A percentile compares a stretch with the other conserved stretches of the same genome.
Conservation (phyloP, 2,329 filamentous ascomycete species). For the Davidsoniella australis region DNA sequence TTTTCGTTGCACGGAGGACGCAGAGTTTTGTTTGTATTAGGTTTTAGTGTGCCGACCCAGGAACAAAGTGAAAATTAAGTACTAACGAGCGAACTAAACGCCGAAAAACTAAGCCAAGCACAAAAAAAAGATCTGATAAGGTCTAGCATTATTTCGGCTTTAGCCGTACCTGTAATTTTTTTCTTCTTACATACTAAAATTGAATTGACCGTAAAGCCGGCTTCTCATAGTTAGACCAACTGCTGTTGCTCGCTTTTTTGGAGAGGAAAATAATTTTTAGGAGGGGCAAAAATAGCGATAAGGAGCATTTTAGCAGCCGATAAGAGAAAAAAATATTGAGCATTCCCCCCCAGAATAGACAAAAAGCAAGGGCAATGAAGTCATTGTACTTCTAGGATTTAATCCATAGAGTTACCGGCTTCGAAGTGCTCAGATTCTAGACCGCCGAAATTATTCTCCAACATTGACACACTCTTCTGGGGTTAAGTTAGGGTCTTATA, state of each 20-base stretch:
- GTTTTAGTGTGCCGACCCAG: neutral
- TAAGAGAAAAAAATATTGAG: conserved; percentile 1
- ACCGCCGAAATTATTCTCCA: neutral
- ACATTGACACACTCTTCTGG: neutral
- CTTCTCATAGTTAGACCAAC: neutral
- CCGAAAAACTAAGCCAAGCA: too few relatives aligned
- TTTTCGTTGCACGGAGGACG: too few relatives aligned
- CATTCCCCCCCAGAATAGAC: neutral
- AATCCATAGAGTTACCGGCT: too few relatives aligned
- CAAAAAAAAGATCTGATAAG: conserved; percentile 8
- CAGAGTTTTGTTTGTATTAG: neutral
- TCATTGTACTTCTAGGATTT: neutral
- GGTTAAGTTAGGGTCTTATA: too few relatives aligned
- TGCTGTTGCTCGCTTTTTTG: neutral
- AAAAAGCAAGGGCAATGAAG: neutral
- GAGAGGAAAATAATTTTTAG: conserved; percentile 13
- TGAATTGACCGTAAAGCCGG: neutral
- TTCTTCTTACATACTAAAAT: neutral
- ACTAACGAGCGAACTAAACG: too few relatives aligned
- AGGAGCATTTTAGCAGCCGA: neutral
- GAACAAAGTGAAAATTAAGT: too few relatives aligned
- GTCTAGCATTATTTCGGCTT: neutral
- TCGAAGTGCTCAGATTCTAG: too few relatives aligned
- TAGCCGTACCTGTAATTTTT: conserved; percentile 1
- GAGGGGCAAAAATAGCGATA: conserved; percentile 12